Conservation (phyloP, 352 stramenopile species). For the Thalassiosira hispida region DNA sequence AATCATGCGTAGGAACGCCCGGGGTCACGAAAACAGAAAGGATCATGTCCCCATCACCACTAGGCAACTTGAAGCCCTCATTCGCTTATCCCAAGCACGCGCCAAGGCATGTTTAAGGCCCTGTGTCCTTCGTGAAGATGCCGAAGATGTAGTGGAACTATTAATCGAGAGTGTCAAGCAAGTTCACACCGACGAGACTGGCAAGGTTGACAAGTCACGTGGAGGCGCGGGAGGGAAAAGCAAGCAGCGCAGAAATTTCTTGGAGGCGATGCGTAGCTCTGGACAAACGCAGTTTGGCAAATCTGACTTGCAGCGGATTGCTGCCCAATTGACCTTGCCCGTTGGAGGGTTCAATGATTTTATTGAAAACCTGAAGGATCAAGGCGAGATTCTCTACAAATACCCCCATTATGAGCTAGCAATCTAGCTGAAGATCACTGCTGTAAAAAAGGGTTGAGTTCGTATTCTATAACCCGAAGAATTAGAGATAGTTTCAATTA, state of each 20-base stretch:
- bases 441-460: no score
- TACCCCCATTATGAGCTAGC: not conserved
- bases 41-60: constrained; percentile 89
- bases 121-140: constrained; percentile 92
- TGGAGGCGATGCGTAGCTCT: constrained; percentile 44
- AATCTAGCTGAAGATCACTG: no score
- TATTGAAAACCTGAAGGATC: constrained; percentile 68
- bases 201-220: constrained; percentile 85
- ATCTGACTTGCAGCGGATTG: constrained; percentile 67
- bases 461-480: no score
- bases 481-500: no score
- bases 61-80: constrained; percentile 93
- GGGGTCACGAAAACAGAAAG: constrained; percentile 42
- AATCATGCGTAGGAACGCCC: constrained; percentile 27
- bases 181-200: constrained; percentile 89
- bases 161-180: constrained; percentile 93
- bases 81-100: constrained; percentile 87
- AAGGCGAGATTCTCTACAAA: constrained; percentile 62
- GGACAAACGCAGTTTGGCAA: constrained; percentile 52
- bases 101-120: constrained; percentile 94
- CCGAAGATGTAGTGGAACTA: constrained; percentile 95
- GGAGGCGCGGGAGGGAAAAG: constrained; percentile 69
- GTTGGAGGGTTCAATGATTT: constrained; percentile 70
- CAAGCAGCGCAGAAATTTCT: constrained; percentile 63
- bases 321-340: constrained; percentile 62